Base-by-base conservation (phyloP, 176 grass and related monocot genomes). In the Carex myosuroides region DNA sequence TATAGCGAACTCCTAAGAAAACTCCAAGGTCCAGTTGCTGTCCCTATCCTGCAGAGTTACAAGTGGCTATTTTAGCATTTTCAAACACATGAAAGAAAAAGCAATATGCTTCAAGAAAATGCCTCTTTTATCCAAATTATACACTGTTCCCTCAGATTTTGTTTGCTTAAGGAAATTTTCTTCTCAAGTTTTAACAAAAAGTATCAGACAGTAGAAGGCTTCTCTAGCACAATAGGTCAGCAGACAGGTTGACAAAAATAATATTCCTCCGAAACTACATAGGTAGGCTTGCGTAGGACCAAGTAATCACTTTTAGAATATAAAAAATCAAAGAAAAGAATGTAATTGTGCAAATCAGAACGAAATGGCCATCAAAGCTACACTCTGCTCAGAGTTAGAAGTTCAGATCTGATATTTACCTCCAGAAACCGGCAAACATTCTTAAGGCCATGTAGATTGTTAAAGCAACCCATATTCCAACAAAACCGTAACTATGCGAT, bases 381-480 rank as follows among this genome's bases (percentile, higher is more conserved):
- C 17, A 30, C 5, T 64, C 44, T 44, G 22, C 44, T 82, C 42
- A 82, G 24, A 17, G 44, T 87, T 26, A 73, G 64, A 83, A 17
- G n/a, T 56, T 84, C 16, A 73, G 9, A 73, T 2, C 42, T 73
- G 87, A 80, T 75, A 86, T 77, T 73, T 94, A 93, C 95, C 95
- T 99, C 97, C 89, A 99, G 70, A 84, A 89, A 78, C 97, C 92
- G 70, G 93, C 97, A 86, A 95, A 55, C 81, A 89, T 92, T 81
- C 97, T 89, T 80, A 99, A 83, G 81, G 83, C 94, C 97, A 99
- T 96, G 72, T 99, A 99, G 87, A 94, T 91, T 24, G 97, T 99
- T 86, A 99, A 83, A 86, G 97, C 91, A 77, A 99, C 22, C 97
- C 97, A 99, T 87, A 99, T 91, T 68, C 97, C 97, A 53, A 90